Evolutionary conservation across 306 rosid genomes (phyloP).

Genomic region (Malus orientalis): DNA sequence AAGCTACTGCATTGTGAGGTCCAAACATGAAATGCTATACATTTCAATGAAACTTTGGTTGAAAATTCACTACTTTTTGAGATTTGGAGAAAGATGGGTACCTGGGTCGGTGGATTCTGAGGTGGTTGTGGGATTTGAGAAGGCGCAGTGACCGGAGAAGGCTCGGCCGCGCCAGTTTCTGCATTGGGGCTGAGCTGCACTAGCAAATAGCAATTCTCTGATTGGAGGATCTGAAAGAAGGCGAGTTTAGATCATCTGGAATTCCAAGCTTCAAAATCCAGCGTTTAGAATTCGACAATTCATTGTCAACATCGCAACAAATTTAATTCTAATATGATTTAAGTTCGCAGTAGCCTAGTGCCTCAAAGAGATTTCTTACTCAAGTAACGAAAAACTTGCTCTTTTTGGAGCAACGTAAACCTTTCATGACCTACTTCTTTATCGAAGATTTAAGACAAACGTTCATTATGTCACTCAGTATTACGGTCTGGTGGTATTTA

Average conservation of each 20-base stretch:
- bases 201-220: neutral
- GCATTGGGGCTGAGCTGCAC: neutral
- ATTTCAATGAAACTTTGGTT: neutral
- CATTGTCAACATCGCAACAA: no score
- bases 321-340: no score
- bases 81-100: slow-evolving; percentile 11
- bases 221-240: neutral
- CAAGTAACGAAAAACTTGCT: no score
- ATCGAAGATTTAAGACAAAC: no score
- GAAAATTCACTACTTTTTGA: neutral
- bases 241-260: neutral
- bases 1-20: slow-evolving; percentile 40
- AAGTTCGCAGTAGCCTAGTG: no score
- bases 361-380: no score
- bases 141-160: slow-evolving; percentile 23
- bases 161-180: slow-evolving; percentile 23
- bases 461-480: no score
- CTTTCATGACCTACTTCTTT: no score
- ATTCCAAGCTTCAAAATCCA: neutral
- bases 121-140: slow-evolving; percentile 14
- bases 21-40: neutral
- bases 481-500: accelerated
- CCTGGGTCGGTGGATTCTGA: slow-evolving; percentile 10
- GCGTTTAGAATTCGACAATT: neutral
- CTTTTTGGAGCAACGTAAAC: no score